A percentile compares a stretch with the other conserved stretches of the same genome.
Conservation (phyloP, 805 yeast species). For the Ogataea zsoltii region DNA sequence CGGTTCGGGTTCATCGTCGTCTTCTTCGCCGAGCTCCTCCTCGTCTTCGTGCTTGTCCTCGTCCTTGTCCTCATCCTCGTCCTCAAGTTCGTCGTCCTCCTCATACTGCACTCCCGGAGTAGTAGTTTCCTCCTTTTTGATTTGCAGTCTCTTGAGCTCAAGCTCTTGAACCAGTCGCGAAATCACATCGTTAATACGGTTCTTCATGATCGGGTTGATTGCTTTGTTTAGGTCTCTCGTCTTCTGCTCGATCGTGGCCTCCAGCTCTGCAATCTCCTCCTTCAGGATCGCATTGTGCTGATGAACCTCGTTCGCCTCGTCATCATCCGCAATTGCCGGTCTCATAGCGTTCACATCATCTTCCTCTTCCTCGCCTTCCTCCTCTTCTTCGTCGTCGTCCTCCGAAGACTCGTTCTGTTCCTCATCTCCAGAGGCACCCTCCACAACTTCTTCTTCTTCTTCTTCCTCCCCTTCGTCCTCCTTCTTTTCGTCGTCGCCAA, state of each 20-base stretch:
- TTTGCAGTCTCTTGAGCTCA: conserved; percentile 73
- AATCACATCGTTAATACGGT: conserved; percentile 81
- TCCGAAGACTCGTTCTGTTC: conserved; percentile 50
- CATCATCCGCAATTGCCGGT: conserved; percentile 21
- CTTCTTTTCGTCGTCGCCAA: conserved; percentile 16
- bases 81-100: conserved; percentile 64
- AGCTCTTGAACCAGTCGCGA: conserved; percentile 76
- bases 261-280: conserved; percentile 85
- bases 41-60: conserved; percentile 40
- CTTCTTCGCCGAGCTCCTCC: conserved; percentile 20
- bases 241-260: conserved; percentile 73
- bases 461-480: conserved; percentile 50
- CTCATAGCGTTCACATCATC: conserved; percentile 44
- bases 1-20: conserved; percentile 26
- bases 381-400: conserved; percentile 48
- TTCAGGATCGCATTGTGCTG: conserved; percentile 72
- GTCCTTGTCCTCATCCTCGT: conserved; percentile 58
- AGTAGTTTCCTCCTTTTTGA: conserved; percentile 36
- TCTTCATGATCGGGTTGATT: conserved; percentile 79
- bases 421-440: conserved; percentile 42
- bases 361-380: conserved; percentile 45
- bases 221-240: conserved; percentile 71
- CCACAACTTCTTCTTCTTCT: conserved; percentile 43
- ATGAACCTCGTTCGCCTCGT: conserved; percentile 49
- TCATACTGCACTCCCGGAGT: conserved; percentile 34